Percentiles rank a stretch among this genome's conserved stretches.
These are phyloP conservation scores for Malassezia dermatis DNA, from an alignment of 1,284 basidiomycete genomes.

Conservation along the genomic window DNA sequence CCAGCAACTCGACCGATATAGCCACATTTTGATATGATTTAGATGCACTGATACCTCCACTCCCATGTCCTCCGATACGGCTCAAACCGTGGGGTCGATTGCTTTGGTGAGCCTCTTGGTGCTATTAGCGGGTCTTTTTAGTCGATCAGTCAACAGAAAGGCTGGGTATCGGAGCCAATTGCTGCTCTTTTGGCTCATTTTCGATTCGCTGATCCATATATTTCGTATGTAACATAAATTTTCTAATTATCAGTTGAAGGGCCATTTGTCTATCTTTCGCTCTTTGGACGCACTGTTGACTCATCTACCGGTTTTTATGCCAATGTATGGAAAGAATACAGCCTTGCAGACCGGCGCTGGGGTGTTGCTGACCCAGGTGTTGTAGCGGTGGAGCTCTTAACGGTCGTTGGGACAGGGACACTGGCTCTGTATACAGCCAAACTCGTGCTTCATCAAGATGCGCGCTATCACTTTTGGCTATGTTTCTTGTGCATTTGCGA, in stretches of 20 bases:
- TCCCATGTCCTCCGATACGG: not conserved
- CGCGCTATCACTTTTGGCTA: constrained; percentile 35
- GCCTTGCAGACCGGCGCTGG: constrained; percentile 35
- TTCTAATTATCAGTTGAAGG: constrained; percentile 22
- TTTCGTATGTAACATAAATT: constrained; percentile 9
- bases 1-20: not conserved
- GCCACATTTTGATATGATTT: not conserved
- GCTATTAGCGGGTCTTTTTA: not conserved
- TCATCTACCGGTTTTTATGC: constrained; percentile 28
- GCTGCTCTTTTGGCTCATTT: constrained; percentile 36
- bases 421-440: constrained; percentile 32
- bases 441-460: constrained; percentile 20
- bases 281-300: constrained; percentile 25
- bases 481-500: constrained; percentile 31
- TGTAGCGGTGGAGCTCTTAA: constrained; percentile 35
- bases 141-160: not conserved
- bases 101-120: not conserved
- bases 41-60: not conserved
- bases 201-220: constrained; percentile 36
- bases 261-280: constrained; percentile 34
- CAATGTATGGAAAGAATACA: constrained; percentile 38
- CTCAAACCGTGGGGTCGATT: not conserved
- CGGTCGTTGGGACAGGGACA: constrained; percentile 32
- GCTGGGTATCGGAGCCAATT: not conserved
- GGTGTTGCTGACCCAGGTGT: constrained; percentile 29